A percentile compares a stretch with the other conserved stretches of the same genome.
Evolutionary conservation across 345 rosid species (phyloP).

Genomic region (Lumnitzera racemosa): DNA sequence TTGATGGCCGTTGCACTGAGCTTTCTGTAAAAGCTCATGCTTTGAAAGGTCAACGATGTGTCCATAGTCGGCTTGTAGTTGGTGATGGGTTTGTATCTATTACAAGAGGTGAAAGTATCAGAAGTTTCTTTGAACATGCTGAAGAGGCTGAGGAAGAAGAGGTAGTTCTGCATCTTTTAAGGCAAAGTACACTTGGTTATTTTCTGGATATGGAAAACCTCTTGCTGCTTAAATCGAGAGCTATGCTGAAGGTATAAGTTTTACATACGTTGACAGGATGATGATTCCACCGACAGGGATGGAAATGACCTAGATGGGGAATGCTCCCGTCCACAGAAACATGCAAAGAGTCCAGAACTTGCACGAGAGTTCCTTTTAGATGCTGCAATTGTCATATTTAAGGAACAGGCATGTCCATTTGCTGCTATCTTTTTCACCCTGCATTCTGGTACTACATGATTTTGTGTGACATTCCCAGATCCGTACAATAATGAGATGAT

Average conservation of each 20-base stretch:
- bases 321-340: constrained; percentile 96
- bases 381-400: constrained; percentile 89
- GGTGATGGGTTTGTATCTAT: constrained; percentile 90
- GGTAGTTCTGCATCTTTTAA: constrained; percentile 31
- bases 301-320: constrained; percentile 97
- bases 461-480: no score
- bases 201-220: no score
- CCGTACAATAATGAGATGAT: no score
- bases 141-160: constrained; percentile 99
- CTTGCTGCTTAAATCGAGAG: constrained; percentile 1
- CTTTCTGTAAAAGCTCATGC: constrained; percentile 88
- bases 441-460: neutral
- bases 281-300: constrained; percentile 87
- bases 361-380: constrained; percentile 99
- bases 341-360: constrained; percentile 99
- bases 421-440: constrained; percentile 3
- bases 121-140: constrained; percentile 87
- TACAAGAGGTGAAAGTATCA: constrained; percentile 72
- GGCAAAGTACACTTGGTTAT: neutral
- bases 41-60: constrained; percentile 73
- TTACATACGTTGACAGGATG: constrained; percentile 50
- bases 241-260: neutral
- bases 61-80: constrained; percentile 85
- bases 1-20: constrained; percentile 75
- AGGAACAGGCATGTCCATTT: constrained; percentile 73